Evolutionary conservation across 179 eudicot genomes (phyloP).

Genomic region (Silene coronaria): DNA sequence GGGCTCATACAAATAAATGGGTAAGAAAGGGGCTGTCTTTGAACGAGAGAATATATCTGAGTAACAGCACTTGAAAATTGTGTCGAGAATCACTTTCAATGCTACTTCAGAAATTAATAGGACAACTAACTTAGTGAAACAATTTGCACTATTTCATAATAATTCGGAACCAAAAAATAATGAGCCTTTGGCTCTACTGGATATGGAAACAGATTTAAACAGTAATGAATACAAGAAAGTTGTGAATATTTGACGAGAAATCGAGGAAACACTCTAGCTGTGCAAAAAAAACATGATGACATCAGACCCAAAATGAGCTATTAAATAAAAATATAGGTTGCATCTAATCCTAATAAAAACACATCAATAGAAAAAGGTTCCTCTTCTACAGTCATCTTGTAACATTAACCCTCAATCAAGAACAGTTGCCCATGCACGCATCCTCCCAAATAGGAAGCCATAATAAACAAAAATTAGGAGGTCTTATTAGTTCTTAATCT

Average conservation of each 20-base stretch:
- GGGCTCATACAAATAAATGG: background rate
- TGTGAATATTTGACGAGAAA: background rate
- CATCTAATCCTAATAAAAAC: background rate
- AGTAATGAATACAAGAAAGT: background rate
- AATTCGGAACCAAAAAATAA: no score
- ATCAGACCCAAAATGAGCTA: background rate
- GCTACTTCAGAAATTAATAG: no score
- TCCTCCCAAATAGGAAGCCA: background rate
- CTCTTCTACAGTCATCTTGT: background rate
- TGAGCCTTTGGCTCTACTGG: no score
- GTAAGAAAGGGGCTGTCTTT: background rate
- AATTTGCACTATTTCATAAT: no score
- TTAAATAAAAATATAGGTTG: background rate
- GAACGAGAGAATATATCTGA: background rate
- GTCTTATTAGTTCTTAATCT: background rate
- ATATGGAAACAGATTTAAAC: no score
- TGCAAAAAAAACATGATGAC: background rate
- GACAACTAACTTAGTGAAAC: background rate
- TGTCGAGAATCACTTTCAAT: background rate
- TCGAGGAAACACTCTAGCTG: background rate
- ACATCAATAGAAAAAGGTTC: background rate
- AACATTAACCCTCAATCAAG: slow-evolving; percentile 5
- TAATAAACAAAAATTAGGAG: background rate
- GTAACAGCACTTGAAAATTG: background rate
- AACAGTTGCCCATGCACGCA: background rate